phyloP scores from a whole-genome alignment of 2,329 filamentous ascomycete species.

The Fusarium oxysporum region DNA sequence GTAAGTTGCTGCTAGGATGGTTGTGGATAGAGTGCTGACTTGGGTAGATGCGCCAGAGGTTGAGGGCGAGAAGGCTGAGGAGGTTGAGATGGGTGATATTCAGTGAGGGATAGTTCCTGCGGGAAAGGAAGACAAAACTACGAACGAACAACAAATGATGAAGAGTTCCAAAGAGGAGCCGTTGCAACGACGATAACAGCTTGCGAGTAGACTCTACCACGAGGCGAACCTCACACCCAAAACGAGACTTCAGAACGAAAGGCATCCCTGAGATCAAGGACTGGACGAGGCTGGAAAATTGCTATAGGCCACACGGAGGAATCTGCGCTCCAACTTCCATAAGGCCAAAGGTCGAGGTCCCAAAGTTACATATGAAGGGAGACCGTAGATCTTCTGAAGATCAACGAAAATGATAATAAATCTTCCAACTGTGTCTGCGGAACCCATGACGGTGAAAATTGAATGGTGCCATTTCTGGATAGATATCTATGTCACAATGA shows the following conservation, averaged over 20 bases:
- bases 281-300: background rate
- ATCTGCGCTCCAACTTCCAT: background rate
- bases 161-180: background rate
- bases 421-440: background rate
- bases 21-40: constrained; percentile 2
- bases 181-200: background rate
- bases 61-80: constrained; percentile 30
- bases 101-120: constrained; percentile 19
- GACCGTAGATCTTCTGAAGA: constrained; percentile 5
- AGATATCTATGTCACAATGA: background rate
- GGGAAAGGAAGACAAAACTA: background rate
- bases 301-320: background rate
- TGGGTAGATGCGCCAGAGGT: constrained; percentile 41
- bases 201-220: background rate
- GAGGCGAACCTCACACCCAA: background rate
- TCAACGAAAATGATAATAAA: constrained; percentile 21
- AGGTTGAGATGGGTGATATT: constrained; percentile 47
- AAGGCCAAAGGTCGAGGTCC: background rate
- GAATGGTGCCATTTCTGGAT: background rate
- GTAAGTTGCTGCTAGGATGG: constrained; percentile 44
- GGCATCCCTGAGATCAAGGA: background rate
- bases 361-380: constrained; percentile 2
- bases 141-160: background rate
- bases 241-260: background rate
- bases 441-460: background rate